A percentile compares a stretch with the other conserved stretches of the same genome.
These are phyloP conservation scores for Apiotrichum porosum DNA, from an alignment of 1,284 basidiomycete species.

Conservation along the genomic window DNA sequence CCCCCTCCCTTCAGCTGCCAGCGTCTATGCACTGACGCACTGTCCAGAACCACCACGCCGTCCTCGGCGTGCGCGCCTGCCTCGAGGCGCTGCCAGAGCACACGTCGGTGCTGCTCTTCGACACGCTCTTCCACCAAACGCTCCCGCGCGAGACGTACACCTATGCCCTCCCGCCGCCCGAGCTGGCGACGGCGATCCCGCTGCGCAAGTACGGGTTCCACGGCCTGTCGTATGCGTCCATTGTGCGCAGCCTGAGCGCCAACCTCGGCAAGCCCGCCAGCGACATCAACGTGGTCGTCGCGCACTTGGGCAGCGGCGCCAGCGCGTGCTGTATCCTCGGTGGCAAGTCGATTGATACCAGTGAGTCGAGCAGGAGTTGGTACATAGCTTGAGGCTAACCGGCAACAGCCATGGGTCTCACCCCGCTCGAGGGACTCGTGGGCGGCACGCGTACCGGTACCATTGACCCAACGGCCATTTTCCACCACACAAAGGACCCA, in stretches of 20 bases:
- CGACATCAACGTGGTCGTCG: slow-evolving; percentile 63
- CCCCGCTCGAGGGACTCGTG: slow-evolving; percentile 58
- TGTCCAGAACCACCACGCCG: slow-evolving; percentile 52
- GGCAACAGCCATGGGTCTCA: slow-evolving; percentile 42
- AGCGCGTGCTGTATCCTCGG: slow-evolving; percentile 60
- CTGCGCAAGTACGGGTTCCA: slow-evolving; percentile 86
- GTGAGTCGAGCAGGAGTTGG: too few species aligned
- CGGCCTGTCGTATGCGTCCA: slow-evolving; percentile 54
- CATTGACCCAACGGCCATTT: slow-evolving; percentile 77
- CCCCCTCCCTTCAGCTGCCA: too few species aligned
- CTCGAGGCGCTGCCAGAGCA: slow-evolving; percentile 59
- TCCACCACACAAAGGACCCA: slow-evolving; percentile 71
- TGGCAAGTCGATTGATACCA: slow-evolving; percentile 70
- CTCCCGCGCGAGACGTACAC: slow-evolving; percentile 68
- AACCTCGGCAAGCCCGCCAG: slow-evolving; percentile 56
- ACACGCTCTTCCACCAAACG: slow-evolving; percentile 75
- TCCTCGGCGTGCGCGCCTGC: slow-evolving; percentile 54
- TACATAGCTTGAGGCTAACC: neutral
- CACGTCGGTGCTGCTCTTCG: slow-evolving; percentile 57
- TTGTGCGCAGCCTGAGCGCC: slow-evolving; percentile 46
- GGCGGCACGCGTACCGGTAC: slow-evolving; percentile 79
- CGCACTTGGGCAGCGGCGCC: slow-evolving; percentile 81
- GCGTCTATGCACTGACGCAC: slow-evolving; percentile 1
- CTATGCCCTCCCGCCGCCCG: slow-evolving; percentile 65
- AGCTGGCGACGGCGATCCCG: slow-evolving; percentile 56